Percentiles rank a stretch among this genome's conserved stretches.
These are phyloP conservation scores for Ustilago curta DNA, from an alignment of 1,284 basidiomycete species.

Conservation along the genomic window DNA sequence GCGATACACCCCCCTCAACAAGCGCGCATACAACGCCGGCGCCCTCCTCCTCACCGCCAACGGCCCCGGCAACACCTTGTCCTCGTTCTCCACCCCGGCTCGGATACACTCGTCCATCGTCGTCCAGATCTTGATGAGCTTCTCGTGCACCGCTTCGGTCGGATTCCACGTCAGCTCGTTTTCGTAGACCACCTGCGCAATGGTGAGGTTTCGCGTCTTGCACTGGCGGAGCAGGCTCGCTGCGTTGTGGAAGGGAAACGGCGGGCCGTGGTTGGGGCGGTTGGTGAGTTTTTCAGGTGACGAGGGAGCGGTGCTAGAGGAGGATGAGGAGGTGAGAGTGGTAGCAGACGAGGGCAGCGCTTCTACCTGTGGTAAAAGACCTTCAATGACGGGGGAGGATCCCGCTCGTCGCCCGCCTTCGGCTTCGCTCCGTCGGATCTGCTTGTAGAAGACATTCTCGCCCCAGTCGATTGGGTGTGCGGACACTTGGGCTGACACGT, in stretches of 20 bases:
- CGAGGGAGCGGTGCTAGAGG: not conserved
- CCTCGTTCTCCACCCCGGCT: slow-evolving; percentile 82
- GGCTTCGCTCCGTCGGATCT: slow-evolving; percentile 85
- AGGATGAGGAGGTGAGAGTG: not conserved
- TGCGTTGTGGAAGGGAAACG: slow-evolving; percentile 85
- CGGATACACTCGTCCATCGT: slow-evolving; percentile 96
- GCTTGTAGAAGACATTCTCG: slow-evolving; percentile 95
- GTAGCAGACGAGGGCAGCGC: slow-evolving; percentile 2
- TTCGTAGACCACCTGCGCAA: slow-evolving; percentile 82
- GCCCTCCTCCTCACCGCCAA: slow-evolving; percentile 70
- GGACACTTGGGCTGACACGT: slow-evolving; percentile 22
- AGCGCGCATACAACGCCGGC: slow-evolving; percentile 74
- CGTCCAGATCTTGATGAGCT: slow-evolving; percentile 77
- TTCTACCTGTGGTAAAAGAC: slow-evolving; percentile 24
- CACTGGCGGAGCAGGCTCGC: slow-evolving; percentile 82
- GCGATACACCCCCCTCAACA: slow-evolving; percentile 81
- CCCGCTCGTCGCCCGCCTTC: slow-evolving; percentile 76
- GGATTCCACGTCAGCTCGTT: slow-evolving; percentile 77
- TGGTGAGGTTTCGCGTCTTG: slow-evolving; percentile 80
- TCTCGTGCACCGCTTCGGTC: slow-evolving; percentile 58
- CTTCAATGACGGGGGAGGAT: slow-evolving; percentile 17
- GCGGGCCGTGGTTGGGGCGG: slow-evolving; percentile 72
- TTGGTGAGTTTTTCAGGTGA: slow-evolving; percentile 24
- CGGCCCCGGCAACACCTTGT: slow-evolving; percentile 84
- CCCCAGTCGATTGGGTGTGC: slow-evolving; percentile 74